Evolutionary conservation across 1,139 yeast species (phyloP).

Genomic region (Lodderomyces pseudojiufengensis): DNA sequence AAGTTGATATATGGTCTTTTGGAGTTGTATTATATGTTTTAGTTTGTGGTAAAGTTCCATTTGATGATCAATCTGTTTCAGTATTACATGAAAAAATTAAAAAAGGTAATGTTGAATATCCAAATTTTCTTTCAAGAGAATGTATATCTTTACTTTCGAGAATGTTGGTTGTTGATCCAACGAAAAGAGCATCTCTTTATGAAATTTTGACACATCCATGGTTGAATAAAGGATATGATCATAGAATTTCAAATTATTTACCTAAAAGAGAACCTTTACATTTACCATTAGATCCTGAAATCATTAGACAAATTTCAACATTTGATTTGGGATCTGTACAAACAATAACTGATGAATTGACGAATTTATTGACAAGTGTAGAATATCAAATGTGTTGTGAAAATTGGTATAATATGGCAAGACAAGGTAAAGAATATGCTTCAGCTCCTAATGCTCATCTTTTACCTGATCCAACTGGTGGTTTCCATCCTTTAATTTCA

Average conservation of each 20-base stretch:
- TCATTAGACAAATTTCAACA: constrained; percentile 71
- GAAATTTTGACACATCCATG: constrained; percentile 90
- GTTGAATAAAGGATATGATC: constrained; percentile 89
- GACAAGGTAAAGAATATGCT: constrained; percentile 41
- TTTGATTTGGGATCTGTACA: constrained; percentile 76
- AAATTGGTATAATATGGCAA: constrained; percentile 56
- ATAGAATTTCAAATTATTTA: constrained; percentile 63
- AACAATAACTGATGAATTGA: constrained; percentile 55
- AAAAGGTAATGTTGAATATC: constrained; percentile 89
- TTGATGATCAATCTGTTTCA: constrained; percentile 92
- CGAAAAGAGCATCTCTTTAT: constrained; percentile 69
- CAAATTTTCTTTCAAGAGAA: constrained; percentile 73
- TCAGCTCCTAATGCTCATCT: constrained; percentile 38
- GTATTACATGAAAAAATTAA: constrained; percentile 93
- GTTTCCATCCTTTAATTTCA: constrained; percentile 84
- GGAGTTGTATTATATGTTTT: constrained; percentile 93
- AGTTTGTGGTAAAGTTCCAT: constrained; percentile 97
- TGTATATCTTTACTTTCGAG: constrained; percentile 79
- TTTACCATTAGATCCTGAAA: constrained; percentile 67
- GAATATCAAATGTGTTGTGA: constrained; percentile 65
- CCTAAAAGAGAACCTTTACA: constrained; percentile 76
- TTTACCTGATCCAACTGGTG: constrained; percentile 77
- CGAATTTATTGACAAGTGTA: constrained; percentile 57
- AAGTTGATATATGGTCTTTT: constrained; percentile 97
- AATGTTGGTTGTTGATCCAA: constrained; percentile 90